Conservation (phyloP, 805 yeast genomes). For the Lipomyces sp. region DNA sequence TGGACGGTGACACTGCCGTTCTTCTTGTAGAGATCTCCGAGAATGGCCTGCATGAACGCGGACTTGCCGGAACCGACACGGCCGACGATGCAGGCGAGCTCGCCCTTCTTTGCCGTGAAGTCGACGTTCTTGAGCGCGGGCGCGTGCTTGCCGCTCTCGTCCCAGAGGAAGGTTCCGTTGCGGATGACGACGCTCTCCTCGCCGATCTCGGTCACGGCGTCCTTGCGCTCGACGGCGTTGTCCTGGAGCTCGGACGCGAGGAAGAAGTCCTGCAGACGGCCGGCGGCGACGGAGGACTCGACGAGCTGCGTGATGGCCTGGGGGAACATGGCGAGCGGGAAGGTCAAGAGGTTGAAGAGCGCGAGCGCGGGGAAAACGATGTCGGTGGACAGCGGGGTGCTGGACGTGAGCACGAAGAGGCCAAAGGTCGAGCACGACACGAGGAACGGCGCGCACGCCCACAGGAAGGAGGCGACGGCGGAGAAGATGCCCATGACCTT, state of each 20-base stretch:
- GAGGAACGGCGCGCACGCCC: constrained; percentile 82
- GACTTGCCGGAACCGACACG: constrained; percentile 89
- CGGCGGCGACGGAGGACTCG: constrained; percentile 65
- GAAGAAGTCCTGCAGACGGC: constrained; percentile 68
- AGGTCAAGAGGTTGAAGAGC: constrained; percentile 78
- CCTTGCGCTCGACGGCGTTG: constrained; percentile 60
- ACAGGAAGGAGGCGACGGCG: constrained; percentile 70
- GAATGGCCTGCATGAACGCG: constrained; percentile 69
- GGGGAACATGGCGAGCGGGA: constrained; percentile 92
- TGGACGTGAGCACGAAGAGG: constrained; percentile 60
- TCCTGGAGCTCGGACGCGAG: constrained; percentile 70
- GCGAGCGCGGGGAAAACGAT: constrained; percentile 84
- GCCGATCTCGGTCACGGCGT: constrained; percentile 65
- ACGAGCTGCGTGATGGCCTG: constrained; percentile 80
- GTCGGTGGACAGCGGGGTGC: constrained; percentile 76
- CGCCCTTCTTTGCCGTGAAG: constrained; percentile 66
- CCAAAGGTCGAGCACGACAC: constrained; percentile 91
- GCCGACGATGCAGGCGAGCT: constrained; percentile 81
- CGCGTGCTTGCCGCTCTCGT: constrained; percentile 71
- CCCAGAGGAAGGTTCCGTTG: constrained; percentile 47
- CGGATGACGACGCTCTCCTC: constrained; percentile 50
- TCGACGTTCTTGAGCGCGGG: constrained; percentile 65
- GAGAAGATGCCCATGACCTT: constrained; percentile 67
- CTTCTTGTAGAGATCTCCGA: constrained; percentile 78
- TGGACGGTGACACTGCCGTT: constrained; percentile 68